Conservation (phyloP, 2,329 filamentous ascomycete species). For the Cephalotrichum gorgonifer region DNA sequence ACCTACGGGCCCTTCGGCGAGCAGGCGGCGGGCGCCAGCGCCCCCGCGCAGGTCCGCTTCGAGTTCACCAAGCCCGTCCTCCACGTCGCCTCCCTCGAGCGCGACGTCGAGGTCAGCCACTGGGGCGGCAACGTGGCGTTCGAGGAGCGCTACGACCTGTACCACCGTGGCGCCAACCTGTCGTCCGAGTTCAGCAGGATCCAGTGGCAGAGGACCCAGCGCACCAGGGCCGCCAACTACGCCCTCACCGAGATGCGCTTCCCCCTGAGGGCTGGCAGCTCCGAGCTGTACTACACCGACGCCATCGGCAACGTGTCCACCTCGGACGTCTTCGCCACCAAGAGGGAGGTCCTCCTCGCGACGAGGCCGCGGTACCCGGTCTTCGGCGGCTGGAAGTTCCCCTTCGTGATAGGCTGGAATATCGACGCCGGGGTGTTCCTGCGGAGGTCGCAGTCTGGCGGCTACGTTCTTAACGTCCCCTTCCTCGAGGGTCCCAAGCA, state of each 20-base stretch:
- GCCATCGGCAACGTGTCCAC: slow-evolving; percentile 96
- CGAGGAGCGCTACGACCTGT: slow-evolving; percentile 85
- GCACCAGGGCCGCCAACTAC: slow-evolving; percentile 65
- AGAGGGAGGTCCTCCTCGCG: slow-evolving; percentile 73
- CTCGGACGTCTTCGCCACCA: slow-evolving; percentile 70
- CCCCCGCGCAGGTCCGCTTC: slow-evolving; percentile 73
- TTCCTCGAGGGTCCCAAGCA: slow-evolving; percentile 90
- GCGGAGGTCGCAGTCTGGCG: slow-evolving; percentile 52
- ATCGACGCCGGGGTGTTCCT: slow-evolving; percentile 70
- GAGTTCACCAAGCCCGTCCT: slow-evolving; percentile 91
- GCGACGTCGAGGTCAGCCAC: slow-evolving; percentile 90
- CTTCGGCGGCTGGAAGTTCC: slow-evolving; percentile 97
- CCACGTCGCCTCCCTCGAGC: slow-evolving; percentile 68
- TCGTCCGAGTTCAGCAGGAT: slow-evolving; percentile 64
- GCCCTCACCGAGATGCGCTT: slow-evolving; percentile 77
- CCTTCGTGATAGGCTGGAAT: slow-evolving; percentile 95
- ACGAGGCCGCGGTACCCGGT: slow-evolving; percentile 92
- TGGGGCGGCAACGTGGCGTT: slow-evolving; percentile 96
- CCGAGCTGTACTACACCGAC: slow-evolving; percentile 89
- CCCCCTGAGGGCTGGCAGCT: slow-evolving; percentile 67
- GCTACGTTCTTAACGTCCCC: slow-evolving; percentile 81
- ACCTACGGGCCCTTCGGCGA: slow-evolving; percentile 86
- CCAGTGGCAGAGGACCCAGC: slow-evolving; percentile 62
- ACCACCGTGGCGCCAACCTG: slow-evolving; percentile 76
- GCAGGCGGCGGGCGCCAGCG: slow-evolving; percentile 63